Conservation (phyloP, 441 rosid genomes). For the Iberis amara region DNA sequence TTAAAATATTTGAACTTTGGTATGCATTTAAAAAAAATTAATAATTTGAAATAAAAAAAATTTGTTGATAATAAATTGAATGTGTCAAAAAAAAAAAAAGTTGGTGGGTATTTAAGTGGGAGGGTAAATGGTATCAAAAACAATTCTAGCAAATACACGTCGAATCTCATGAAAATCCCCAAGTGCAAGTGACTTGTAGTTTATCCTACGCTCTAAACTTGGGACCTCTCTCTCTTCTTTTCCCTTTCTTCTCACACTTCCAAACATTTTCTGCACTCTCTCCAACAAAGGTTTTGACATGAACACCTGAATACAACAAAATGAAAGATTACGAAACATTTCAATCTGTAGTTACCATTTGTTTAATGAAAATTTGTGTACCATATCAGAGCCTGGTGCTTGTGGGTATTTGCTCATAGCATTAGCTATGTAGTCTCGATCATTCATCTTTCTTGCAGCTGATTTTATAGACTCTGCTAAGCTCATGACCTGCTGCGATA, state of each 20-base stretch:
- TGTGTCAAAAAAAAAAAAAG: not conserved
- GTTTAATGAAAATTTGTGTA: not conserved
- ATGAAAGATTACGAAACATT: not conserved
- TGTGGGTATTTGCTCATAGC: slow-evolving; percentile 35
- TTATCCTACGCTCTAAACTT: slow-evolving; percentile 25
- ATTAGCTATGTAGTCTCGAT: slow-evolving; percentile 28
- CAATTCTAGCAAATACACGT: slow-evolving; percentile 66
- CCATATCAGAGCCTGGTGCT: slow-evolving; percentile 34
- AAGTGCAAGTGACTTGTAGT: slow-evolving; percentile 32
- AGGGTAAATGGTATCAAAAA: slow-evolving; percentile 75
- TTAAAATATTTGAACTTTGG: no score
- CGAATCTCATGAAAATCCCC: slow-evolving; percentile 60
- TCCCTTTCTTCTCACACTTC: slow-evolving; percentile 31
- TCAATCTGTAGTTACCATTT: not conserved
- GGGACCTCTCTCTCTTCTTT: slow-evolving; percentile 21
- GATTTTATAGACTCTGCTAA: slow-evolving; percentile 29
- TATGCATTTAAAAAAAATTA: no score
- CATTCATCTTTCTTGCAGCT: slow-evolving; percentile 22
- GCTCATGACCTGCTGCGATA: slow-evolving; percentile 23
- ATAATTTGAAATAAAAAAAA: no score
- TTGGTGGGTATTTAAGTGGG: slow-evolving; percentile 22
- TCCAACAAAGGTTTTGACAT: slow-evolving; percentile 25
- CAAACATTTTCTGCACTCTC: slow-evolving; percentile 34
- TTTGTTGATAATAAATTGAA: no score
- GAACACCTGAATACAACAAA: slow-evolving; percentile 19